Conservation (phyloP, 441 rosid genomes). For the Croton laevigatus region DNA sequence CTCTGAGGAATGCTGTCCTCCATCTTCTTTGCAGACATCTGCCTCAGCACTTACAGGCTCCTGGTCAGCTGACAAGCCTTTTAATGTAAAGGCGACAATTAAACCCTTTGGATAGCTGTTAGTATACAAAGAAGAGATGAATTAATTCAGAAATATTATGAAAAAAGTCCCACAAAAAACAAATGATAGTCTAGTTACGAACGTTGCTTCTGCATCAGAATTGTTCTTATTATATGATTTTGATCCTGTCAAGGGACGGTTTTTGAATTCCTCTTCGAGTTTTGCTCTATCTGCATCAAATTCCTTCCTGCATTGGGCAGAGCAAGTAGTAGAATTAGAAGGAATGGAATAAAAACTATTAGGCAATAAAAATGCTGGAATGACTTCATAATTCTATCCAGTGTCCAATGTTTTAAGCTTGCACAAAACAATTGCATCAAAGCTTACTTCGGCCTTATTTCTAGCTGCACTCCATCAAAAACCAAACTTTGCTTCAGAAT, state of each 20-base stretch:
- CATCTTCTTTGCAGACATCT: constrained; percentile 26
- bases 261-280: constrained; percentile 43
- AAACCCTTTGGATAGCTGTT: constrained; percentile 85
- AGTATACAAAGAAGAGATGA: constrained; percentile 11
- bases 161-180: constrained; percentile 5
- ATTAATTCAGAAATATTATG: constrained; percentile 14
- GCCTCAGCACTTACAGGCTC: constrained; percentile 30
- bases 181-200: constrained; percentile 12
- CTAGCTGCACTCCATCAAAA: constrained; percentile 53
- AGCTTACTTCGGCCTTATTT: constrained; percentile 6
- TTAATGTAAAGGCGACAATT: constrained; percentile 73
- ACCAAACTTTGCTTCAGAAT: constrained; percentile 51
- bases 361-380: not conserved
- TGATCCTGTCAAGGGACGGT: constrained; percentile 30
- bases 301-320: constrained; percentile 48
- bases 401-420: not conserved
- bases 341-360: not conserved
- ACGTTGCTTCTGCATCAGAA: constrained; percentile 34
- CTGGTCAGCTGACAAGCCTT: constrained; percentile 41
- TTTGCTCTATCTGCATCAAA: constrained; percentile 60
- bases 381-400: not conserved
- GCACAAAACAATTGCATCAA: not conserved
- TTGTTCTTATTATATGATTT: constrained; percentile 40
- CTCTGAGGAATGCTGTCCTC: constrained; percentile 27
- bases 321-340: constrained; percentile 8